phyloP scores from a whole-genome alignment of 495 filamentous ascomycete genomes.

The Lophium mytilinum region DNA sequence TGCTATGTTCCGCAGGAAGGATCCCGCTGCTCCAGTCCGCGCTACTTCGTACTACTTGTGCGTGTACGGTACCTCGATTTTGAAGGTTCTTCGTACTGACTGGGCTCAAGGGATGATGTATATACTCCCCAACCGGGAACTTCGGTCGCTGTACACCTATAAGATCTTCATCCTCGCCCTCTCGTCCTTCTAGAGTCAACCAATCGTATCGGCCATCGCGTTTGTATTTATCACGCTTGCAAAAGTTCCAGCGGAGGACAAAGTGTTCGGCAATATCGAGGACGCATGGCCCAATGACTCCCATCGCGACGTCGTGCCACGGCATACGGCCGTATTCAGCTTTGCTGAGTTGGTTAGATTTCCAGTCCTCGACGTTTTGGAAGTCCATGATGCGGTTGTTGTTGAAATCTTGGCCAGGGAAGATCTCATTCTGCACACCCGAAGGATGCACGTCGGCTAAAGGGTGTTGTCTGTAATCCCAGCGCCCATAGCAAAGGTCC shows the following conservation, averaged over 20 bases:
- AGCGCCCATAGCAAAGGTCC: constrained; percentile 93
- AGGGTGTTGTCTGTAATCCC: constrained; percentile 79
- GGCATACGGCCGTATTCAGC: constrained; percentile 91
- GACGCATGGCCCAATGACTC: constrained; percentile 76
- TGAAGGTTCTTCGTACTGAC: constrained; percentile 46
- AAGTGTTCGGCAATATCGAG: constrained; percentile 97
- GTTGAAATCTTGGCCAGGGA: constrained; percentile 95
- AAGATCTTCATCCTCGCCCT: constrained; percentile 70
- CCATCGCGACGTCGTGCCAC: constrained; percentile 95
- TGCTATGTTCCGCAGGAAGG: constrained; percentile 68
- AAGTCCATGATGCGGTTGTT: constrained; percentile 92
- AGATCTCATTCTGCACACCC: constrained; percentile 73
- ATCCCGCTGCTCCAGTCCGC: constrained; percentile 95
- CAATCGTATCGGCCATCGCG: constrained; percentile 70
- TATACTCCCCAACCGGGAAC: constrained; percentile 77
- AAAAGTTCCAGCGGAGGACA: constrained; percentile 89
- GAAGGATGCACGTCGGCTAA: constrained; percentile 82
- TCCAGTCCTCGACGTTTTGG: constrained; percentile 83
- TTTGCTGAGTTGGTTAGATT: constrained; percentile 86
- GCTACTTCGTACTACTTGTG: constrained; percentile 79
- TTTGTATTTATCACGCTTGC: constrained; percentile 98
- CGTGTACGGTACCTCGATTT: constrained; percentile 63
- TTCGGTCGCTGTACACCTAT: constrained; percentile 80
- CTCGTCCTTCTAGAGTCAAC: constrained; percentile 73
- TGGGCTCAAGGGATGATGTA: constrained; percentile 67